Conservation (phyloP, 2,329 filamentous ascomycete species). For the Myriosclerotinia curreyana region DNA sequence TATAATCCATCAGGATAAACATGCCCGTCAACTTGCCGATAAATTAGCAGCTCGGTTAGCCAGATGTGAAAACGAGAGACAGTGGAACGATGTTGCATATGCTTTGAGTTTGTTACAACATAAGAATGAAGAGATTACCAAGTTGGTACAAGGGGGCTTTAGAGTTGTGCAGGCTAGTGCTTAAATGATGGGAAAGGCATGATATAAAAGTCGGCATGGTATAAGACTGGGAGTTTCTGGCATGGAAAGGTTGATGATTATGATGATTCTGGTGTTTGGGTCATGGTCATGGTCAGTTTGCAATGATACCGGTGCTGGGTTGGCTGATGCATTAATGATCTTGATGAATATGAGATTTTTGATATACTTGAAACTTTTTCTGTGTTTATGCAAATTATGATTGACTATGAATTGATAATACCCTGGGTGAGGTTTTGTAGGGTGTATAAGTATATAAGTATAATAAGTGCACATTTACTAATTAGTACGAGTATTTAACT, state of each 20-base stretch:
- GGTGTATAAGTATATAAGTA: too few species aligned
- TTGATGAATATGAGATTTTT: slow-evolving; percentile 12
- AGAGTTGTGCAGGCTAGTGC: slow-evolving; percentile 64
- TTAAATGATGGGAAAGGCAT: background rate
- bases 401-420: too few species aligned
- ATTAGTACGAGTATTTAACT: too few species aligned
- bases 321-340: slow-evolving; percentile 14
- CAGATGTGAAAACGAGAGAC: slow-evolving; percentile 85
- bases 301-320: slow-evolving; percentile 3
- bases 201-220: background rate
- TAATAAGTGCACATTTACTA: too few species aligned
- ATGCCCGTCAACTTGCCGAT: slow-evolving; percentile 87
- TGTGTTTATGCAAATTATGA: too few species aligned
- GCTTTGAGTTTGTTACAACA: slow-evolving; percentile 86
- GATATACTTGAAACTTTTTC: too few species aligned
- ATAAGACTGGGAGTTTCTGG: background rate
- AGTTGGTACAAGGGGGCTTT: slow-evolving; percentile 72
- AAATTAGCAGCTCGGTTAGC: slow-evolving; percentile 85
- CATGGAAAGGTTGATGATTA: slow-evolving; percentile 10
- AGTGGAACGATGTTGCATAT: slow-evolving; percentile 97
- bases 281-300: background rate
- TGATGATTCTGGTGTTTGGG: slow-evolving; percentile 8
- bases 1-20: slow-evolving; percentile 70
- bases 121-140: slow-evolving; percentile 86
- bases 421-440: too few species aligned